These are phyloP conservation scores for Akanthomyces lecanii DNA, from an alignment of 2,329 filamentous ascomycete species.

Conservation along the genomic window DNA sequence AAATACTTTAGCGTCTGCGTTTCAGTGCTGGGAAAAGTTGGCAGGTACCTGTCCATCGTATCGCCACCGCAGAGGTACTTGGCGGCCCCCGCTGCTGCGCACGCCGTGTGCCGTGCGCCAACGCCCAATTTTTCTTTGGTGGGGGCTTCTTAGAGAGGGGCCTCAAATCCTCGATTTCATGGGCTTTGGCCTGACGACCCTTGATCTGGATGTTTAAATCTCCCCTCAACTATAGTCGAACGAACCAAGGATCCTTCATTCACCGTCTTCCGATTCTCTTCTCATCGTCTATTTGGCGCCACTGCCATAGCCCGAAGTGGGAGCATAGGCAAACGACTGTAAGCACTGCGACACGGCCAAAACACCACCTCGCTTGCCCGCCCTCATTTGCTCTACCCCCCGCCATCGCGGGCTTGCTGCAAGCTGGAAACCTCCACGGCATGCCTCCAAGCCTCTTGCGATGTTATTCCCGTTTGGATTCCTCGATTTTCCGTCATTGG, in stretches of 20 bases:
- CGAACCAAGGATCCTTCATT: background rate
- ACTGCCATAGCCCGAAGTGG: background rate
- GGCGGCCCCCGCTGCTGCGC: background rate
- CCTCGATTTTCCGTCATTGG: background rate
- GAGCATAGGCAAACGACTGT: constrained; percentile 3
- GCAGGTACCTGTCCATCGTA: background rate
- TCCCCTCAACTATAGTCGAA: background rate
- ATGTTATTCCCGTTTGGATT: background rate
- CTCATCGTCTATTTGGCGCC: background rate
- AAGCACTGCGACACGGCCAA: constrained; percentile 7
- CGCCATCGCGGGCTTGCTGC: background rate
- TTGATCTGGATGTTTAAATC: background rate
- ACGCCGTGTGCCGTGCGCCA: background rate
- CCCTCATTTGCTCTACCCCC: constrained; percentile 7
- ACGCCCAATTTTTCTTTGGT: constrained; percentile 16
- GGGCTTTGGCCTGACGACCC: constrained; percentile 3
- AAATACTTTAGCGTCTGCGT: background rate
- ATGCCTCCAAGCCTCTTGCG: background rate
- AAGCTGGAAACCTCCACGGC: background rate
- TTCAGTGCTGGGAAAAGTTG: background rate
- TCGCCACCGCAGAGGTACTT: background rate
- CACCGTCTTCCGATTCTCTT: background rate
- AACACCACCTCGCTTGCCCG: background rate
- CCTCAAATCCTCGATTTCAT: constrained; percentile 11
- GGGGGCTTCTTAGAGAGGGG: constrained; percentile 15